Evolutionary conservation across 2,329 filamentous ascomycete genomes (phyloP).

Genomic region (Pyricularia grisea): DNA sequence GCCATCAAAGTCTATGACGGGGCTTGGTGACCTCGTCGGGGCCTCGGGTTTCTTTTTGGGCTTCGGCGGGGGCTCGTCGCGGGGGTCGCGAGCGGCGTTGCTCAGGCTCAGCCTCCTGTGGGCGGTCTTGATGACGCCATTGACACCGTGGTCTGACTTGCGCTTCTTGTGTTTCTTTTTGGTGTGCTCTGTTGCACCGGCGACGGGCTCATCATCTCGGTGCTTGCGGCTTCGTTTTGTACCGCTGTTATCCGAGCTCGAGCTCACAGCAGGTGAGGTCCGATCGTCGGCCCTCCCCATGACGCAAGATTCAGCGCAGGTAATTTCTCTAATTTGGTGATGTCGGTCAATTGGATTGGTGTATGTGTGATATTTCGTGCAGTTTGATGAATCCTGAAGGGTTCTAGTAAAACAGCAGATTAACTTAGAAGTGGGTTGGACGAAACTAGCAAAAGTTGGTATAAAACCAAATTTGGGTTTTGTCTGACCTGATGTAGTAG

Average conservation of each 20-base stretch:
- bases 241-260: conserved; percentile 1
- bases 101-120: conserved; percentile 32
- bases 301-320: not conserved
- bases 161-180: conserved; percentile 22
- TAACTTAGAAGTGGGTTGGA: not conserved
- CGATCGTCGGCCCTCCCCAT: conserved; percentile 4
- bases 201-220: conserved; percentile 11
- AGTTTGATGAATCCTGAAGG: not conserved
- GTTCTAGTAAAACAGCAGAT: not conserved
- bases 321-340: not conserved
- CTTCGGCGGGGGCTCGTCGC: conserved; percentile 35
- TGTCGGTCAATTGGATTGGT: not conserved
- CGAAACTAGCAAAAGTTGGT: not conserved
- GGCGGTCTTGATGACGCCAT: conserved; percentile 1
- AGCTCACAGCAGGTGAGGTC: conserved; percentile 4
- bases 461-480: not conserved
- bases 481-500: not conserved
- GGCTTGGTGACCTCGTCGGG: conserved; percentile 34
- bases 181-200: conserved; percentile 15
- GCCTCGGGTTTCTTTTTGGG: conserved; percentile 2
- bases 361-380: not conserved
- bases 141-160: conserved; percentile 9
- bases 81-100: conserved; percentile 52
- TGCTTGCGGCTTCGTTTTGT: conserved; percentile 1
- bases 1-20: conserved; percentile 53